Evolutionary conservation across 2,329 filamentous ascomycete species (phyloP).

Genomic region (Pyricularia grisea): DNA sequence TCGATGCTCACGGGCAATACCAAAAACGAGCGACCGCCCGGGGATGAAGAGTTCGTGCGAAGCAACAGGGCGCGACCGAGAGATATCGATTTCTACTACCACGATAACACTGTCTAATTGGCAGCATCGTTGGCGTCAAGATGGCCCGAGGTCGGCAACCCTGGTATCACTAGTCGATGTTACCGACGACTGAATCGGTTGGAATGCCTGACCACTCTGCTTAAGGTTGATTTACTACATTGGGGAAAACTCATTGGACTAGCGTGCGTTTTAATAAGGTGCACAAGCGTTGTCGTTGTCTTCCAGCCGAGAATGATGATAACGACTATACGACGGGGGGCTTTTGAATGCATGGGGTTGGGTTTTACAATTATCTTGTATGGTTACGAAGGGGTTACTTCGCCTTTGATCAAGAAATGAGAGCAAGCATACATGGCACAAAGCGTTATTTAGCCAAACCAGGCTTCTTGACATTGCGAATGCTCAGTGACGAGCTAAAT

Average conservation of each 20-base stretch:
- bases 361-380: not conserved
- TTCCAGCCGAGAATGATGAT: not conserved
- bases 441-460: not conserved
- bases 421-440: not conserved
- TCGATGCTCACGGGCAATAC: conserved; percentile 96
- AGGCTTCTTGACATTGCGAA: not conserved
- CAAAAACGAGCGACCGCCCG: conserved; percentile 81
- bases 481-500: not conserved
- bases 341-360: not conserved
- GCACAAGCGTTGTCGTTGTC: not conserved
- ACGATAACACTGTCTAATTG: conserved; percentile 67
- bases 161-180: not conserved
- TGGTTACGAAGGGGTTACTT: not conserved
- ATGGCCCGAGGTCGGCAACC: not conserved
- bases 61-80: conserved; percentile 70
- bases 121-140: not conserved
- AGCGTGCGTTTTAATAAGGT: not conserved
- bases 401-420: not conserved
- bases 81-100: conserved; percentile 90
- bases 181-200: not conserved
- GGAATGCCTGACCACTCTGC: not conserved
- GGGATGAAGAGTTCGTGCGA: conserved; percentile 81
- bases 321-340: not conserved
- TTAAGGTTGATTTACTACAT: not conserved
- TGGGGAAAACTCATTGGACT: not conserved